A percentile compares a stretch with the other conserved stretches of the same genome.
These are phyloP conservation scores for Stachybotrys echinatus DNA, from an alignment of 2,329 filamentous ascomycete species.

Conservation along the genomic window DNA sequence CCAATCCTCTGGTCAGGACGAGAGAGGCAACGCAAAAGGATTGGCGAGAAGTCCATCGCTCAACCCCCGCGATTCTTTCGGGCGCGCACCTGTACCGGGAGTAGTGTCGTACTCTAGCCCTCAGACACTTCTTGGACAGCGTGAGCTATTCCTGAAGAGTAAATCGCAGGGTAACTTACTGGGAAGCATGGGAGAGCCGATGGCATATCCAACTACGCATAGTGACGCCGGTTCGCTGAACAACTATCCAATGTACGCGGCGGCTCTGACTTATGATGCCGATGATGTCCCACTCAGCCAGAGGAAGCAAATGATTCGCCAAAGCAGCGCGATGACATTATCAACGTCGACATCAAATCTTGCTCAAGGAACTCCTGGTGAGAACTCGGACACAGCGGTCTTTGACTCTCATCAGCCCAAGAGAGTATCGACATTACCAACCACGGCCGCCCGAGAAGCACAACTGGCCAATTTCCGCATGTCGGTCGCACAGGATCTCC, in stretches of 20 bases:
- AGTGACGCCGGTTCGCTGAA: slow-evolving; percentile 38
- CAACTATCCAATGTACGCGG: slow-evolving; percentile 26
- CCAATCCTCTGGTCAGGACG: slow-evolving; percentile 14
- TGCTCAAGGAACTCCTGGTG: slow-evolving; percentile 14
- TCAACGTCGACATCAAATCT: slow-evolving; percentile 18
- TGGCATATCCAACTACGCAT: slow-evolving; percentile 16
- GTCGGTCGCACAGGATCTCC: slow-evolving; percentile 59
- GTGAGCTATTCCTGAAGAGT: slow-evolving; percentile 48
- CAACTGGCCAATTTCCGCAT: slow-evolving; percentile 64
- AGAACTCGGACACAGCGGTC: slow-evolving; percentile 24
- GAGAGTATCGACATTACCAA: slow-evolving; percentile 37
- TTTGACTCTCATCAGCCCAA: slow-evolving; percentile 53
- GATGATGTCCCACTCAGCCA: slow-evolving; percentile 71
- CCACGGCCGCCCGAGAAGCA: slow-evolving; percentile 44
- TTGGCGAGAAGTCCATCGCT: slow-evolving; percentile 14
- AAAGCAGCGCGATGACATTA: slow-evolving; percentile 35
- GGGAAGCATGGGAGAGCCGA: slow-evolving; percentile 17
- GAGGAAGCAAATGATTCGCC: slow-evolving; percentile 56
- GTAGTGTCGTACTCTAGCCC: slow-evolving; percentile 46
- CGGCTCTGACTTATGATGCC: slow-evolving; percentile 34
- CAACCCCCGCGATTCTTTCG: slow-evolving; percentile 12
- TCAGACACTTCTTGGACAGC: slow-evolving; percentile 50
- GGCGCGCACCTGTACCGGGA: slow-evolving; percentile 31
- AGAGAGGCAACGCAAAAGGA: background rate
- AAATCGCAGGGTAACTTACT: slow-evolving; percentile 41